Evolutionary conservation across 2,329 filamentous ascomycete species (phyloP), one percentile per base, ranked within the genome.

Genomic region (Furcasterigmium furcatum): DNA sequence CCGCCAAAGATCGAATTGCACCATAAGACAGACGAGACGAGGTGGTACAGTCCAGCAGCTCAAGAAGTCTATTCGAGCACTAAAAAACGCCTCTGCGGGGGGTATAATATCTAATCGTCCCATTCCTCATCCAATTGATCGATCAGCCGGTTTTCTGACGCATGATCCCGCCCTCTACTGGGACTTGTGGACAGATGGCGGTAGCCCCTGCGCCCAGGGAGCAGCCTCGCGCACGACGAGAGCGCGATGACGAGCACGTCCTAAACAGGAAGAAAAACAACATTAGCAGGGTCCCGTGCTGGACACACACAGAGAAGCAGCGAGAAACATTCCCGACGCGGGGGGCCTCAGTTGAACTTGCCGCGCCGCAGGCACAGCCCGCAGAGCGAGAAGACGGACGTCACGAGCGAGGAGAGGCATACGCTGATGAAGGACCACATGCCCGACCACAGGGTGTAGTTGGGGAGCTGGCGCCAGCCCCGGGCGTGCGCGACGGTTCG

Each of bases 41-140:
- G n/a, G n/a, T n/a, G n/a, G n/a, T n/a, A n/a, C n/a, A 40, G n/a
- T 4, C 12, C 12, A 12, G 12, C 24, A 27, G 34, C 34, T 18
- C 34, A 27, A 36, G 34, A 36, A 36, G 18, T 36, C 34, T 36
- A 39, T 39, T 39, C 36, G 20, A 39, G 20, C 36, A 22, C 20
- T n/a, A n/a, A n/a, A n/a, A n/a, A n/a, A 18, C 20, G 16, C 35
- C 3, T 38, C 16, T 9, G 20, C 8, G 13, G n/a, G 9, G 35
- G 20, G 16, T 38, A 19, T 38, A 16, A 8, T 39, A 42, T 35
- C 45, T 58, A 84, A 52, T 96, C 91, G 56, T 96, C 91, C 92
- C 92, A 97, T 63, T 96, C 91, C 65, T 97, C 92, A 59, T 97
- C 94, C 48, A 96, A 74, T 66, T 96, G 90, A 64, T 97, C 92